Base-by-base conservation (phyloP, 768 basidiomycete species). In the Amanita phalloides region DNA sequence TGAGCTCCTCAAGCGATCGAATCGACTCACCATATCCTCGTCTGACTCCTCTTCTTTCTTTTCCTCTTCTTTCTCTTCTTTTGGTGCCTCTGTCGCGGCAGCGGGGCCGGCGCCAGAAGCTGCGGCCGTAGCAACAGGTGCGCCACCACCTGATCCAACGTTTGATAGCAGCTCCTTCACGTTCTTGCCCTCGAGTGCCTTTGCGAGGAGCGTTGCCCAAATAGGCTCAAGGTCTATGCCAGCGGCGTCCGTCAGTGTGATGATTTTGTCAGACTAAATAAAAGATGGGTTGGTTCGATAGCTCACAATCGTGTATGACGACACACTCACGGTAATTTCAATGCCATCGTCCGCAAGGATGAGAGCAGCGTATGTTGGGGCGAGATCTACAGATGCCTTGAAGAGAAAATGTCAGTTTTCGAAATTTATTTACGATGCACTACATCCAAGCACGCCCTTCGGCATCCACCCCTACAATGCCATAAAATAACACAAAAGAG, bases 181-280 rank as follows among this genome's bases (percentile, higher is more conserved):
- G 74, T 98, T 82, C 79, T 95, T 96, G 63, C 94, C 95, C 72
- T 95, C 93, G 49, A 99, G 84, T 33, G 96, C 95, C 71, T 96
- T 98, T 56, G 95, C 89, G 64, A 99, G 90, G 62, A 99, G 86
- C 11, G 86, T 71, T 53, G 93, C 93, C 96, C 96, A 98, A 75
- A 99, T 98, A 53, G 94, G 79, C 71, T 98, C 96, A 54, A 96
- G 63, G 23, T 96, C 93, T 57, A 91, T 75, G 53, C 72, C 71
- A 49, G 95, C 96, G 50, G 90, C 94, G 52, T 65, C 68, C 61
- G 88, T 90, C 65, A 98, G 68, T n/a, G 91, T 74, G 61, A 74
- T 54, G 66, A 99, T 89, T 77, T 96, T 97, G 68, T 98, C 96
- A 54, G 91, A 67, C 94, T 97, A 62, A 1, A 54, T 97, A 62